Evolutionary conservation across 2,329 filamentous ascomycete species (phyloP), one percentile per base, ranked within the genome.

Genomic region (Talaromyces sp.): DNA sequence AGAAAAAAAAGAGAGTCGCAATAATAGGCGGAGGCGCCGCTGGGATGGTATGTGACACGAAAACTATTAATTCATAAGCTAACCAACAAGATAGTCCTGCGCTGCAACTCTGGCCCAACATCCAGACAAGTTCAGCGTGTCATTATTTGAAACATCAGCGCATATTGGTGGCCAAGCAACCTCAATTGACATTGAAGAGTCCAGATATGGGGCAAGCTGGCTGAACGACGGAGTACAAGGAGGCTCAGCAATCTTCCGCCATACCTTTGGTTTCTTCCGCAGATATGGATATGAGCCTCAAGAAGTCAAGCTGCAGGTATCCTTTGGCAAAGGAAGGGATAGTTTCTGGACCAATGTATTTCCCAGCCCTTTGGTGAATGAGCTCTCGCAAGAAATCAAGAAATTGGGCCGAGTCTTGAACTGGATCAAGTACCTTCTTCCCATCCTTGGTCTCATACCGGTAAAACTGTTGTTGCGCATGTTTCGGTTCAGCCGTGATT

Each of bases 401-500:
- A 79, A 81, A 36, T 83, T 87, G 66, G 78, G 77, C 23, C 78
- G 71, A 44, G 83, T 86, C 71, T 70, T 87, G 61, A 83, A 79
- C 58, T 78, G 84, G 57, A 81, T 86, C 34, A 81, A 84, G 31
- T 81, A 76, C 67, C 79, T 85, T 56, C 82, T 86, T 73, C 67
- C 85, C 2, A 70, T 87, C 60, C 81, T 87, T 63, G 83, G 82
- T 0, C 66, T 87, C 7, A 69, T 87, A 31, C 85, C 78, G 0
- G 86, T 92, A 68, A 86, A 85, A 63, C 73, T 86, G 36, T 82
- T 91, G 71, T 79, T 91, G 67, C 84, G 84, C 61, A 73, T 91
- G 57, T 91, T 90, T 73, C 77, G 85, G 61, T 91, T 92, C 74
- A 87, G 81, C 61, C 81, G 84, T 9, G 87, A 89, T 60, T 92